These are phyloP conservation scores for Psilocybe tampanensis DNA, from an alignment of 768 basidiomycete species.

Conservation along the genomic window DNA sequence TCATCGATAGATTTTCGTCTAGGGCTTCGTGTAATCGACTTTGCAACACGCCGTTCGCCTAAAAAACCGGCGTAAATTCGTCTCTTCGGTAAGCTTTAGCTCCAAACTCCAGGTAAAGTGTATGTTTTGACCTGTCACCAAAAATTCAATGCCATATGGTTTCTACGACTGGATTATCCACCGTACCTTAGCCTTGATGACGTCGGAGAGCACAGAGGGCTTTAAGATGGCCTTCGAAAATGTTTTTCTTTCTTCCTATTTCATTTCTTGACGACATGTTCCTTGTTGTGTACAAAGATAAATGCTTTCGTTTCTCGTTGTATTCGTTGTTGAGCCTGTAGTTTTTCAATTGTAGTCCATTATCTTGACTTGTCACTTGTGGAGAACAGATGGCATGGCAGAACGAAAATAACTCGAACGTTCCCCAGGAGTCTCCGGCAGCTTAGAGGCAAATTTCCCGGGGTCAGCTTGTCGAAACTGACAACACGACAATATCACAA, in stretches of 20 bases:
- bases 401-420: no score
- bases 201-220: background rate
- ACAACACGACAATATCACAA: background rate
- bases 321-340: no score
- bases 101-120: background rate
- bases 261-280: no score
- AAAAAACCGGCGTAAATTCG: conserved; percentile 4
- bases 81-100: background rate
- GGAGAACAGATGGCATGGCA: no score
- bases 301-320: no score
- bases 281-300: no score
- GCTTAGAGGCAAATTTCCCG: background rate
- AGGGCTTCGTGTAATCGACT: conserved; percentile 16
- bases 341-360: no score
- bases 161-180: background rate
- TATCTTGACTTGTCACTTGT: no score
- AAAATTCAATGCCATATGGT: background rate
- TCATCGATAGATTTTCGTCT: background rate
- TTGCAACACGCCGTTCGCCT: conserved; percentile 12
- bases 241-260: no score
- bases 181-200: background rate
- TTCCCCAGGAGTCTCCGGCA: background rate
- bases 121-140: background rate
- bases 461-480: background rate
- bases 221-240: background rate